Percentiles rank a stretch among this genome's conserved stretches.
Evolutionary conservation across 306 rosid species (phyloP).

Genomic region (Fagus crenata): DNA sequence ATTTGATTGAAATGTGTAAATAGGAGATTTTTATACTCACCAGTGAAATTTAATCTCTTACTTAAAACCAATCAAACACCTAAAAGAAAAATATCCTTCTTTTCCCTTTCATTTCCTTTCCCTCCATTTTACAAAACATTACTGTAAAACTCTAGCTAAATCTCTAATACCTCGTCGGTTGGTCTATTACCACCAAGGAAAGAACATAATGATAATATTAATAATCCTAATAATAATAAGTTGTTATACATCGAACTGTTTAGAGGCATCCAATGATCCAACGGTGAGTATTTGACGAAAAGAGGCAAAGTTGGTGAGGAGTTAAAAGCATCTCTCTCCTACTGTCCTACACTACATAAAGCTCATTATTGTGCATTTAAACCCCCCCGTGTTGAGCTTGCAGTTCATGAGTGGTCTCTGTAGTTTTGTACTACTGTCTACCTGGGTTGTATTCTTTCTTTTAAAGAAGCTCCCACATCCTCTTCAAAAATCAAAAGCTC

Average conservation of each 20-base stretch:
- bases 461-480: conserved; percentile 19
- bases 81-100: too few relatives aligned
- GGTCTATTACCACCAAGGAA: background rate
- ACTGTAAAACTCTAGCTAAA: background rate
- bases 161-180: conserved; percentile 4
- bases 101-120: too few relatives aligned
- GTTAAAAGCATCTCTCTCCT: background rate
- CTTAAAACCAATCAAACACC: too few relatives aligned
- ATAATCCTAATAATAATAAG: too few relatives aligned
- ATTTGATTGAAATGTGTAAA: too few relatives aligned
- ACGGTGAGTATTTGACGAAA: conserved; percentile 35
- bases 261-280: conserved; percentile 7
- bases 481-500: conserved; percentile 1
- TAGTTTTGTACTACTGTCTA: conserved; percentile 17
- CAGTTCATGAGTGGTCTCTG: background rate
- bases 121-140: too few relatives aligned
- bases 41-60: too few relatives aligned
- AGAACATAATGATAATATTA: background rate
- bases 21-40: too few relatives aligned
- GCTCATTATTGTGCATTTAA: background rate
- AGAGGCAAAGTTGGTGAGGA: background rate
- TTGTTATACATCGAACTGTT: conserved; percentile 6
- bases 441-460: conserved; percentile 35
- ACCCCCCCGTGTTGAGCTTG: conserved; percentile 13
- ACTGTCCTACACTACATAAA: background rate